These are phyloP conservation scores for Physcomitrellopsis africana DNA, from an alignment of 225 moss, liverwort and hornwort genomes.

Conservation along the genomic window DNA sequence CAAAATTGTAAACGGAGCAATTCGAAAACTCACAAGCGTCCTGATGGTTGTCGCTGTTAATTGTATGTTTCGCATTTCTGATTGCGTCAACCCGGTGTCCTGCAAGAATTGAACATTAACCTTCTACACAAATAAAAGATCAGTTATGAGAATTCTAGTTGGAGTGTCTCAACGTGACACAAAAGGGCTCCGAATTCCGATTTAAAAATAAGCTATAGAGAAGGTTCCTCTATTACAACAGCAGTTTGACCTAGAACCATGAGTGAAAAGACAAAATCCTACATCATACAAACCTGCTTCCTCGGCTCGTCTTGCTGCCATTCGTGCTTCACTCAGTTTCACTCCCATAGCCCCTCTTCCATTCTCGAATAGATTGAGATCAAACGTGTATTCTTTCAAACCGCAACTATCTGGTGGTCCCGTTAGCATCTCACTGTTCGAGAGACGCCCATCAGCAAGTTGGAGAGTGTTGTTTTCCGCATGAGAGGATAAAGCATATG, in stretches of 20 bases:
- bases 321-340: constrained; percentile 58
- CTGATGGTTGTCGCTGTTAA: constrained; percentile 37
- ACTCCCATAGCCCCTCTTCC: constrained; percentile 40
- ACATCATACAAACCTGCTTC: constrained; percentile 51
- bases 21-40: constrained; percentile 37
- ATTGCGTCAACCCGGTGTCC: constrained; percentile 47
- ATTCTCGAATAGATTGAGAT: constrained; percentile 36
- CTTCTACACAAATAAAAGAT: not conserved
- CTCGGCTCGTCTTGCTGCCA: constrained; percentile 62
- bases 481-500: constrained; percentile 38
- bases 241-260: constrained; percentile 14
- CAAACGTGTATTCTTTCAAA: constrained; percentile 33
- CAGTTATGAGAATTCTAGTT: too few species aligned
- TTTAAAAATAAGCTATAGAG: constrained; percentile 10
- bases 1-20: not conserved
- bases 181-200: constrained; percentile 6
- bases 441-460: constrained; percentile 42
- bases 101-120: constrained; percentile 20
- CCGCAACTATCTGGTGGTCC: constrained; percentile 37
- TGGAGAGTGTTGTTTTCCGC: constrained; percentile 38
- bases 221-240: not conserved
- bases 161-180: not conserved
- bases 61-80: constrained; percentile 37
- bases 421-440: constrained; percentile 42
- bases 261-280: not conserved